Base-by-base conservation (phyloP, 2,329 filamentous ascomycete species). In the Talaromyces sp. region DNA sequence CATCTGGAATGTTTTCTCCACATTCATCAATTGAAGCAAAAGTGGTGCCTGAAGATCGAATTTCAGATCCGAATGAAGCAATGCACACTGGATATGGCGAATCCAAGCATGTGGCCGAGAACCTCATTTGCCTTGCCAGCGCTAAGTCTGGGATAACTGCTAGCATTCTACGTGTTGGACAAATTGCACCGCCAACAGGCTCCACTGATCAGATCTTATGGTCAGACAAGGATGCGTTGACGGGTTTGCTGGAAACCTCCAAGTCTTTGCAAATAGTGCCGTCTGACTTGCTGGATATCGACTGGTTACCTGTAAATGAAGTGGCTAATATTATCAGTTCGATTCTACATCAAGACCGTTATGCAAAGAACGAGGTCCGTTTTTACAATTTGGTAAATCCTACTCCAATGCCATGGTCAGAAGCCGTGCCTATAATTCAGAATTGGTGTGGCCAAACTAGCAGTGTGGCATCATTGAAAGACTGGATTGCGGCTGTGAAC, bases 351-450 rank as follows among this genome's bases (percentile, higher is more conserved):
- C 54, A 60, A 22, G 62, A 60, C 35, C 54, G 54, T 4, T 22
- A 11, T 27, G 24, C 10, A 19, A 24, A 5, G 24, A 7, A 37
- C 13, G 9, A 7, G 13, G 19, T 27, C n/a, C 54, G n/a, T 4
- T 47, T 56, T 14, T 60, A 64, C 43, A 64, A 64, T 43, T n/a
- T 64, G 62, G 54, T 64, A 14, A 37, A 64, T 24, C 62, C 62
- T 3, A 19, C 33, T 1, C 54, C 62, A 8, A 41, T 41, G 16
- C n/a, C 62, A 8, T 63, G 61, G 61, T 3, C 50, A 27, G 50
- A 57, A 19, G 16, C 33, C 11, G 27, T 47, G 9, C 27, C 61
- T 16, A 13, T 31, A 1, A 22, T 63, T 2, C 61, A 63, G 16
- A 16, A n/a, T 10, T 63, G 61, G 61, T 63, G 35, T 35, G 37